These are phyloP conservation scores for Atkinsonella texensis DNA, from an alignment of 2,329 filamentous ascomycete genomes.

Conservation along the genomic window DNA sequence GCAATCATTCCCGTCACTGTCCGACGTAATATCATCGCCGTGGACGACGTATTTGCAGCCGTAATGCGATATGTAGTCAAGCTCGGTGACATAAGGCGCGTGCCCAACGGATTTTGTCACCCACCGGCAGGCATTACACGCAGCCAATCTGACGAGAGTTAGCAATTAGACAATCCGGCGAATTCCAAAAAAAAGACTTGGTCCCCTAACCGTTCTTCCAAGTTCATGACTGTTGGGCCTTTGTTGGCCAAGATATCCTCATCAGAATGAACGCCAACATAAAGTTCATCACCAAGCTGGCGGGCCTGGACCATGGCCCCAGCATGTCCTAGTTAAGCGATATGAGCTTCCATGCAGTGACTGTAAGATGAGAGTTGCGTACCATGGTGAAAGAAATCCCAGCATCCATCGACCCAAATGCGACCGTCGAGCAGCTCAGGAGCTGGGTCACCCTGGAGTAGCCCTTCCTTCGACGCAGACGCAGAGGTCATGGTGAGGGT, in stretches of 20 bases:
- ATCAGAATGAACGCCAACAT: slow-evolving; percentile 90
- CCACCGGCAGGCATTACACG: slow-evolving; percentile 93
- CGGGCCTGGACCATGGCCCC: slow-evolving; percentile 95
- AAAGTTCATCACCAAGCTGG: slow-evolving; percentile 76
- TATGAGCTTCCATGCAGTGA: not conserved
- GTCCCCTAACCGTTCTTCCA: slow-evolving; percentile 59
- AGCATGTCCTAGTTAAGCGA: slow-evolving; percentile 57
- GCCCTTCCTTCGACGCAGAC: slow-evolving; percentile 13
- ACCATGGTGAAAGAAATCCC: slow-evolving; percentile 98
- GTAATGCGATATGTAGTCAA: slow-evolving; percentile 91
- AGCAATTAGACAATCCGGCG: not conserved
- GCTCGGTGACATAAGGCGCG: slow-evolving; percentile 87
- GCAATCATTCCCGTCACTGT: slow-evolving; percentile 87
- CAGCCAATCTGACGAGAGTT: slow-evolving; percentile 52
- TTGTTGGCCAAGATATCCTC: slow-evolving; percentile 95
- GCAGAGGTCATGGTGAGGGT: slow-evolving; percentile 13
- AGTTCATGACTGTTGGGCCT: slow-evolving; percentile 92
- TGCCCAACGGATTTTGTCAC: slow-evolving; percentile 70
- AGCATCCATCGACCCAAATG: slow-evolving; percentile 98
- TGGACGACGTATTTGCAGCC: slow-evolving; percentile 94
- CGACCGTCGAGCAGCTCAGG: slow-evolving; percentile 52
- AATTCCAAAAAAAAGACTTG: not conserved
- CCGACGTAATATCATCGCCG: slow-evolving; percentile 93
- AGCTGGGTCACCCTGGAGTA: slow-evolving; percentile 32
- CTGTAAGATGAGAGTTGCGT: slow-evolving; percentile 12